phyloP scores from a whole-genome alignment of 2,329 filamentous ascomycete species.

The Aspergillus pseudoviridinutans region DNA sequence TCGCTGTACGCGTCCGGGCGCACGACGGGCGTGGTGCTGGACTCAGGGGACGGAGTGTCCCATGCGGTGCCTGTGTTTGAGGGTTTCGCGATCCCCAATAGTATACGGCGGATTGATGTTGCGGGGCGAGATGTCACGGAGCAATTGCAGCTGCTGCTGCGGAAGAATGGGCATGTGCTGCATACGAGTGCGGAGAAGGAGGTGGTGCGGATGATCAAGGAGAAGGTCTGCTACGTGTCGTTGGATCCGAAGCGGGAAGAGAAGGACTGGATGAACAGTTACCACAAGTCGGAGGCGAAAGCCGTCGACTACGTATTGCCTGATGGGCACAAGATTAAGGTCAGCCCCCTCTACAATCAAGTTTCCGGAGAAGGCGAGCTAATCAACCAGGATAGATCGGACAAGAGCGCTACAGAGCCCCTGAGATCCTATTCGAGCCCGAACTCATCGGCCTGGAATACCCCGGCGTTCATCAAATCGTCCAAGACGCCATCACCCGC shows the following conservation, averaged over 20 bases:
- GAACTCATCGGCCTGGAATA: slow-evolving; percentile 97
- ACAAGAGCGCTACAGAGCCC: slow-evolving; percentile 88
- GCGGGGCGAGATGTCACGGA: slow-evolving; percentile 95
- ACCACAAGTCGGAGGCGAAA: slow-evolving; percentile 73
- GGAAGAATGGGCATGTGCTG: slow-evolving; percentile 91
- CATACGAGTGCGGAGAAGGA: slow-evolving; percentile 99
- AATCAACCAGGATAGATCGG: slow-evolving; percentile 61
- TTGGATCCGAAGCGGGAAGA: slow-evolving; percentile 89
- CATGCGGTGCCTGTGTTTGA: slow-evolving; percentile 98
- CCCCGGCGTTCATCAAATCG: slow-evolving; percentile 94
- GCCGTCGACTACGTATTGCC: slow-evolving; percentile 83
- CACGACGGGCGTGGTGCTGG: slow-evolving; percentile 92
- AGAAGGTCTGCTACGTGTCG: slow-evolving; percentile 88
- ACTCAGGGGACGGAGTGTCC: slow-evolving; percentile 92
- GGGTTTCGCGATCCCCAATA: slow-evolving; percentile 93
- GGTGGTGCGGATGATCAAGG: slow-evolving; percentile 96
- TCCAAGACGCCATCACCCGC: slow-evolving; percentile 90
- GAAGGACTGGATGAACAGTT: slow-evolving; percentile 78
- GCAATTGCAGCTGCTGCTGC: slow-evolving; percentile 81
- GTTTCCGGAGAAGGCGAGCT: not conserved
- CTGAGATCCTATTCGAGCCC: slow-evolving; percentile 95
- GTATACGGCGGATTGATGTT: slow-evolving; percentile 92
- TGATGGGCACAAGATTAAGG: slow-evolving; percentile 91
- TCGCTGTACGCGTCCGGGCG: slow-evolving; percentile 94
- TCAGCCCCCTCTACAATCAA: slow-evolving; percentile 31